Evolutionary conservation across 2,329 filamentous ascomycete species (phyloP).

Genomic region (Chalaropsis thielavioides): DNA sequence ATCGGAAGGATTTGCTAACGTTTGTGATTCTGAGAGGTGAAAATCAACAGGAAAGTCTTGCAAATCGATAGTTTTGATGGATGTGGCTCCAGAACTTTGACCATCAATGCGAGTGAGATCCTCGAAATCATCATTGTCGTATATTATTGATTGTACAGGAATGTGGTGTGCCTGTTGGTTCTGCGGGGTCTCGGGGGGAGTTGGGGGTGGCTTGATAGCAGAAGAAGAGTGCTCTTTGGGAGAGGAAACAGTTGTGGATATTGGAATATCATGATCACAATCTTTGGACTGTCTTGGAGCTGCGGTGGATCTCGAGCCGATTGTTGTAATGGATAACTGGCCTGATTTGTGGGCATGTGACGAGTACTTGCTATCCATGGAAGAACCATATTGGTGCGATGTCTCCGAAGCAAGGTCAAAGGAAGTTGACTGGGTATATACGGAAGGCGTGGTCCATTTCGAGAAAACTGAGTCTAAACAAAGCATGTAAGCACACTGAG

Average conservation of each 20-base stretch:
- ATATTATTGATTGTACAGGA: not conserved
- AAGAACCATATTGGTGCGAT: slow-evolving; percentile 11
- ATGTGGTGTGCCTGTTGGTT: not conserved
- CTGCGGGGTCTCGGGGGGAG: slow-evolving; percentile 14
- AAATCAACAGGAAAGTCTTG: slow-evolving; percentile 14
- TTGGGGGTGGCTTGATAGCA: slow-evolving; percentile 8
- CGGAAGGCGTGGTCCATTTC: slow-evolving; percentile 9
- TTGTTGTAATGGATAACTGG: slow-evolving; percentile 30
- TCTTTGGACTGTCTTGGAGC: slow-evolving; percentile 21
- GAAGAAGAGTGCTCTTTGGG: not conserved
- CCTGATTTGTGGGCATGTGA: slow-evolving; percentile 29
- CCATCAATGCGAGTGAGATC: not conserved
- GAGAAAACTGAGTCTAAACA: slow-evolving; percentile 14
- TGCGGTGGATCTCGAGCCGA: slow-evolving; percentile 28
- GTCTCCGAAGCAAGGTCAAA: slow-evolving; percentile 7
- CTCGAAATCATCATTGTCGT: not conserved
- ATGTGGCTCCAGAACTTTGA: not conserved
- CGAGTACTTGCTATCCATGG: slow-evolving; percentile 22
- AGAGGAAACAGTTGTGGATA: not conserved
- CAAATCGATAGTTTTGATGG: not conserved
- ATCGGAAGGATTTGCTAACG: not conserved
- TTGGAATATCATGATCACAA: not conserved
- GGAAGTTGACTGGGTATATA: slow-evolving; percentile 12
- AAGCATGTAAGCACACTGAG: not conserved
- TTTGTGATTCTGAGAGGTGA: not conserved